These are phyloP conservation scores for Penicillium simplicissimum DNA, from an alignment of 495 filamentous ascomycete species.

Conservation along the genomic window DNA sequence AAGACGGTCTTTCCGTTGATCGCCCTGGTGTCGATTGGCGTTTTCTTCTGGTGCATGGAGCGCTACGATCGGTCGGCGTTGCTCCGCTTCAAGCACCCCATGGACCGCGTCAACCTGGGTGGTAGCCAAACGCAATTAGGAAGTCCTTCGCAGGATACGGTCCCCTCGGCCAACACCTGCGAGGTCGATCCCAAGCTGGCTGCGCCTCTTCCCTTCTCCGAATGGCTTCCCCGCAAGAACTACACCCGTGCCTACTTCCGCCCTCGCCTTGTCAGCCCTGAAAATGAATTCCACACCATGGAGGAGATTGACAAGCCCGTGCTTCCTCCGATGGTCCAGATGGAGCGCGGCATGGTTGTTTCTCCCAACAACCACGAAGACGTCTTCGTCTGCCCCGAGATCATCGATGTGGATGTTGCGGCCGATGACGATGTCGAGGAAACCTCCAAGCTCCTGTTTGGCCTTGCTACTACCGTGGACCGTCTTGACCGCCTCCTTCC, in stretches of 20 bases:
- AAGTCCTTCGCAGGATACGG: conserved; percentile 20
- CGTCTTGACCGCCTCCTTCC: conserved; percentile 51
- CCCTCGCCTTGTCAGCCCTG: conserved; percentile 39
- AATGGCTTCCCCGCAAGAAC: conserved; percentile 52
- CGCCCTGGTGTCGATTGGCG: conserved; percentile 45
- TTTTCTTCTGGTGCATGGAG: conserved; percentile 50
- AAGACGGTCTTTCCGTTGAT: conserved; percentile 49
- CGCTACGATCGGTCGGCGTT: conserved; percentile 47
- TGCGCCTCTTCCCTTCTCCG: conserved; percentile 43
- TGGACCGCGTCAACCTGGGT: conserved; percentile 30
- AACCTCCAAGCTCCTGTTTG: conserved; percentile 53
- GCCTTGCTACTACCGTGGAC: conserved; percentile 52
- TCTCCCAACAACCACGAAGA: conserved; percentile 40
- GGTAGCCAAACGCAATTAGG: conserved; percentile 21
- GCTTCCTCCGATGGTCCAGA: conserved; percentile 44
- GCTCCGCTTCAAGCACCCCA: conserved; percentile 42
- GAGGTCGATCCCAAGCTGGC: conserved; percentile 40
- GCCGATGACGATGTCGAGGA: conserved; percentile 48
- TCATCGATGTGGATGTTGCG: conserved; percentile 48
- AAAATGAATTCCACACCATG: conserved; percentile 44
- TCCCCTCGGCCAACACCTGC: conserved; percentile 28
- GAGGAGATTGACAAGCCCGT: conserved; percentile 46
- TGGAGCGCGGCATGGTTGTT: conserved; percentile 51
- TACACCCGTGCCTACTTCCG: conserved; percentile 51
- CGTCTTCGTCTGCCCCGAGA: conserved; percentile 45